Percentiles rank a stretch among this genome's conserved stretches.
These are phyloP conservation scores for Coemansia sp. DNA, from an alignment of 192 early-diverging fungal species.

Conservation along the genomic window DNA sequence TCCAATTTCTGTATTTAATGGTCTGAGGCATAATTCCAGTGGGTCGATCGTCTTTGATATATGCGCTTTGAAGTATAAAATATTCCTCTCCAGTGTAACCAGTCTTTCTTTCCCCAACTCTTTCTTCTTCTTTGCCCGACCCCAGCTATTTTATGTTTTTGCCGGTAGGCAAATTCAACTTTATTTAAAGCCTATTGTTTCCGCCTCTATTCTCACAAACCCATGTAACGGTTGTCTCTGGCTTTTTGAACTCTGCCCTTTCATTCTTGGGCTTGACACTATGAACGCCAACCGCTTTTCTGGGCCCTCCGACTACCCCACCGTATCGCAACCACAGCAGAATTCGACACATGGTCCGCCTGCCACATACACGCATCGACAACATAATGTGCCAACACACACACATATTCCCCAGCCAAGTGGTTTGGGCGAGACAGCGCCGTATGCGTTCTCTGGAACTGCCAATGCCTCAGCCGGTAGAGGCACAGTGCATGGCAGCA, in stretches of 20 bases:
- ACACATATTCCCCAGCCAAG: not conserved
- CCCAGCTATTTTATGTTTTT: too few species aligned
- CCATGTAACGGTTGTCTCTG: not conserved
- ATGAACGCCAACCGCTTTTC: not conserved
- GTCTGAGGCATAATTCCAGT: too few species aligned
- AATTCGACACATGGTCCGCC: not conserved
- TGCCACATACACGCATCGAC: not conserved
- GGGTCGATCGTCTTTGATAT: too few species aligned
- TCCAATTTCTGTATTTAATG: too few species aligned
- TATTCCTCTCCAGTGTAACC: not conserved
- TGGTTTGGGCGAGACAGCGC: not conserved
- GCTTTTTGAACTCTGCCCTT: too few species aligned
- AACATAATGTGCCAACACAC: not conserved
- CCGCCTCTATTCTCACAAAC: not conserved
- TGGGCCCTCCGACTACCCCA: constrained; percentile 1
- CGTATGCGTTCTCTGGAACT: not conserved
- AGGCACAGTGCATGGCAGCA: not conserved
- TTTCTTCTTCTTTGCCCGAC: not conserved
- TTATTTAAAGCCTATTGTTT: not conserved
- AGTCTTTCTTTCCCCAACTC: not conserved
- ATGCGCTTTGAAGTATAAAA: too few species aligned
- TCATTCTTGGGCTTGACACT: too few species aligned
- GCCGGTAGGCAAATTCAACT: not conserved
- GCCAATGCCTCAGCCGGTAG: not conserved
- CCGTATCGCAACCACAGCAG: not conserved